Conservation (phyloP, 1,284 basidiomycete genomes). For the Trichosporon inkin region DNA sequence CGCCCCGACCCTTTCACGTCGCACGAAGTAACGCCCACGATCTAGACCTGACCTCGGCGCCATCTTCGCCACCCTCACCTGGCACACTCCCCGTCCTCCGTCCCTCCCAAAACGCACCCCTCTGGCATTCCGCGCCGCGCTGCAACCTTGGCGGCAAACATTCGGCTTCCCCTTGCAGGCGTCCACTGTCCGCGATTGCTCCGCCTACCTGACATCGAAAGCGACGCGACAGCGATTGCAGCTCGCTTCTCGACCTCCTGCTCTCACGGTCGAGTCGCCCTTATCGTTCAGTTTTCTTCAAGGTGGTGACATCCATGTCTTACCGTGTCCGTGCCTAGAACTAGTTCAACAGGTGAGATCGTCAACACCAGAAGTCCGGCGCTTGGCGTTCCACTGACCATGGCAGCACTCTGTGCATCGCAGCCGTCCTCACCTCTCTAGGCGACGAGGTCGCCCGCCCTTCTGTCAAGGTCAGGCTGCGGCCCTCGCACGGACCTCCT, state of each 20-base stretch:
- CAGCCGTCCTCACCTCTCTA: too few species aligned
- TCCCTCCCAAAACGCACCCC: neutral
- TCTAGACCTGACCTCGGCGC: neutral
- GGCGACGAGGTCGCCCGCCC: too few species aligned
- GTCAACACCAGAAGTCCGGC: too few species aligned
- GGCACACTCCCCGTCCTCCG: neutral
- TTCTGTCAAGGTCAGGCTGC: neutral
- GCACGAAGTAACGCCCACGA: conserved; percentile 4
- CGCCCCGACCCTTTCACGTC: neutral
- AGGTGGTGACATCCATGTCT: neutral
- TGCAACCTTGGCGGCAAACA: neutral
- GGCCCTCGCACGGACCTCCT: neutral
- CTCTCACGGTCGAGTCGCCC: too few species aligned
- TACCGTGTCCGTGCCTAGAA: neutral
- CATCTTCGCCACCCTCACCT: neutral
- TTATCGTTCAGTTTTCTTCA: too few species aligned
- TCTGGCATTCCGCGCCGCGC: neutral
- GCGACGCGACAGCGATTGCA: too few species aligned
- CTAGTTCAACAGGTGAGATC: neutral
- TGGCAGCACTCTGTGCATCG: too few species aligned
- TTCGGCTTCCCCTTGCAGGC: too few species aligned
- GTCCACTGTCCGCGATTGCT: too few species aligned
- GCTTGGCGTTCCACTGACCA: too few species aligned
- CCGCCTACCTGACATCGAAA: too few species aligned
- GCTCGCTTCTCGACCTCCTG: too few species aligned